Base-by-base conservation (phyloP, 176 grass and related monocot genomes). In the Eremochloa ophiuroides region DNA sequence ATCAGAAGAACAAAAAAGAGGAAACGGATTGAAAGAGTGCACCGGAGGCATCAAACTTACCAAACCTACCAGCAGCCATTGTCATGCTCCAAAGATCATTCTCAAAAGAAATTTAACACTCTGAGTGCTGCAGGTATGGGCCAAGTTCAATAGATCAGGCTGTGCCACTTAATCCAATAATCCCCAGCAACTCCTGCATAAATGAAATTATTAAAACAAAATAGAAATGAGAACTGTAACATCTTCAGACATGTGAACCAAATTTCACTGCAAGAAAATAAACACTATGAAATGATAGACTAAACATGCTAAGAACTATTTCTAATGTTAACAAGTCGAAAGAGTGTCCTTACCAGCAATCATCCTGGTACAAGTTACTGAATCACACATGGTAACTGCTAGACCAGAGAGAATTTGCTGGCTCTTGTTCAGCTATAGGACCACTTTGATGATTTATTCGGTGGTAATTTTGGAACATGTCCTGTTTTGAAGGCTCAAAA, bases 301-400 rank as follows among this genome's bases (percentile, higher is more conserved):
- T 68, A 4, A 33, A 65, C 16, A 48, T 44, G 34, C 18, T 85
- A 56, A 79, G 41, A 64, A 10, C 46, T 31, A 14, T 15, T 65
- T 39, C 16, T 35, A 31, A 55, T 70, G 69, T 61, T 72, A 29
- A 84, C 58, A 43, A 48, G 29, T 66, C 4, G 4, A 60, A 76
- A 34, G 48, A 74, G 69, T 42, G 43, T 47, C 17, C 50, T 86
- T 87, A 94, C 90, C 86, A 85, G 83, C 67, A 85, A 91, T 86
- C 77, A 77, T 85, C 83, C 76, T 91, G 62, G 77, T 77, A 89
- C 75, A 73, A 48, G 62, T 33, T 69, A 85, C 51, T 31, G 28
- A 83, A 42, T 94, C 95, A 98, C 95, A 98, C 92, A 60, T 93
- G 87, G 77, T 85, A 94, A 66, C 13, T 82, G 44, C 86, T 81